Percentiles rank a stretch among this genome's conserved stretches.
Conservation (phyloP, 2,329 filamentous ascomycete species). For the Penicillium sp. region DNA sequence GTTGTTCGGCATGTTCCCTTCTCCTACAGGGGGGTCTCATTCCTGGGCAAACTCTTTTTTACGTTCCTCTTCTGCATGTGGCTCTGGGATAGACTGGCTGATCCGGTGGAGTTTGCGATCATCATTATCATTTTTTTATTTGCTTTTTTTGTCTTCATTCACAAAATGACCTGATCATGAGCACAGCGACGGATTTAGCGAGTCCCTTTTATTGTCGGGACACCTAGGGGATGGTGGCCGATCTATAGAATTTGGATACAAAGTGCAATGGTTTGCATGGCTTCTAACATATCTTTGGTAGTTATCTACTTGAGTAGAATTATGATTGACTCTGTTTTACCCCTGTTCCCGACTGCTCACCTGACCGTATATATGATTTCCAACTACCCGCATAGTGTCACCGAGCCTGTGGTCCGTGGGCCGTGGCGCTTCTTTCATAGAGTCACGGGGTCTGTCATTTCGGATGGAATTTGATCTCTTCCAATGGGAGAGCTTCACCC, state of each 20-base stretch:
- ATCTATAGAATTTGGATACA: neutral
- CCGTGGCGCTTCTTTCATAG: conserved; percentile 1
- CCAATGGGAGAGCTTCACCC: neutral
- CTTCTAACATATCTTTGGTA: neutral
- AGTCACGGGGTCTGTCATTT: neutral
- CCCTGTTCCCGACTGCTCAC: neutral
- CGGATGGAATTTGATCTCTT: neutral
- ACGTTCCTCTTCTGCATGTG: conserved; percentile 14
- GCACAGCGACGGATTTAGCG: conserved; percentile 21
- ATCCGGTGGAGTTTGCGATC: conserved; percentile 4
- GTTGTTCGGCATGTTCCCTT: neutral
- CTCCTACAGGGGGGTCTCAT: conserved; percentile 8
- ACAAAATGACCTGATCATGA: conserved; percentile 15
- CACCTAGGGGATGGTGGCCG: neutral
- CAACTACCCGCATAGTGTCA: conserved; percentile 1
- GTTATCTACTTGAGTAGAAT: neutral
- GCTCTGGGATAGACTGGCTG: conserved; percentile 5
- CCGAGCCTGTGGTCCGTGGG: neutral
- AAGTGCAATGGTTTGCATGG: neutral
- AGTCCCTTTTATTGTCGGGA: conserved; percentile 8
- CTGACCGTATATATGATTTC: conserved; percentile 2
- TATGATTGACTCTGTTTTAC: neutral
- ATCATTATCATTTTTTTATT: conserved; percentile 4
- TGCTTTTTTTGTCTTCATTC: conserved; percentile 6
- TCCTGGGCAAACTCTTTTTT: conserved; percentile 1